Evolutionary conservation across 805 yeast species (phyloP), one percentile per base, ranked within the genome.

Genomic region (Ogataea angusta): DNA sequence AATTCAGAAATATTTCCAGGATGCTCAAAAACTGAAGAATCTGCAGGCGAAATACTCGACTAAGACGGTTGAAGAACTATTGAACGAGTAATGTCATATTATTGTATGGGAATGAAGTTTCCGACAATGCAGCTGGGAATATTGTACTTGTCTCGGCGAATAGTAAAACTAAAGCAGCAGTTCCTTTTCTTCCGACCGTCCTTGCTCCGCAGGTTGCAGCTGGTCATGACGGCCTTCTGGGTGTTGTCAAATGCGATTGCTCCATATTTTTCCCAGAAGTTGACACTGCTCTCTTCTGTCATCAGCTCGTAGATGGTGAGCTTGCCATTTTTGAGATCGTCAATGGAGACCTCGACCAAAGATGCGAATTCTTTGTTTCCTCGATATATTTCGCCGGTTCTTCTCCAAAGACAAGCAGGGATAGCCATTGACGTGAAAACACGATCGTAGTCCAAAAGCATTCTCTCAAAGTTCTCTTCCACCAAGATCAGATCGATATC

Each of bases 371-470:
- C 98, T 59, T 90, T 89, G 62, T 91, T 91, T 0, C 96, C 98
- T 46, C 97, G 66, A 54, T 87, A 91, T 3, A 91, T 91, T 52
- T 91, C 98, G 2, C 98, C 98, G 0, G 98, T 90, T 53, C 98
- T 80, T 59, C 98, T 70, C 97, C 98, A 91, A 21, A 91, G 70
- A 64, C 98, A 91, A 1, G 97, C 96, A 2, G 98, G 98, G 46
- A 91, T 88, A 6, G 97, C 96, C 96, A 91, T 89, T 4, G 95
- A 84, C 0, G 97, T 89, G 66, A 91, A 91, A 3, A 91, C 96
- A 25, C 98, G 72, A 60, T 91, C 98, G 56, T 91, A 89, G 53
- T 91, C 96, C 38, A 91, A 67, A 32, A 91, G 65, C 95, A 91
- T 86, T 47, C 97, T 72, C 65, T 91, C 98, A 58, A 91, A 91